Percentiles rank a stretch among this genome's conserved stretches.
These are phyloP conservation scores for Cordyceps tenuipes DNA, from an alignment of 2,329 filamentous ascomycete genomes.

Conservation along the genomic window DNA sequence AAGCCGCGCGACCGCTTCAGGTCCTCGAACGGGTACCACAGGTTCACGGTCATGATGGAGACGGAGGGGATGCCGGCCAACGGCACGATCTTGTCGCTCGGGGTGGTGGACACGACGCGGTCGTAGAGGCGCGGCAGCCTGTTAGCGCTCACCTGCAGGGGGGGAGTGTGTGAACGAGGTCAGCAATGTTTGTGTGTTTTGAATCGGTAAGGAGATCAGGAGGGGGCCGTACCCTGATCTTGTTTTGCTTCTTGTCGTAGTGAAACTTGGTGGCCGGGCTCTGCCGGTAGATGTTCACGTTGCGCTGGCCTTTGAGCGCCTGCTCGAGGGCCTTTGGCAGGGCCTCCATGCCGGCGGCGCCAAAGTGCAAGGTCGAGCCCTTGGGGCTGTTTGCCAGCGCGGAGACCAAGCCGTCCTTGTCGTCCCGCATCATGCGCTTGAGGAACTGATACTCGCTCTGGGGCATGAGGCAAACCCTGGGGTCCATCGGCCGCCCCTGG, in stretches of 20 bases:
- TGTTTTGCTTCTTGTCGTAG: constrained; percentile 27
- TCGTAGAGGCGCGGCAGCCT: constrained; percentile 30
- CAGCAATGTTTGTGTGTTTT: background rate
- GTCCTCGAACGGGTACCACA: constrained; percentile 64
- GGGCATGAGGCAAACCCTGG: constrained; percentile 31
- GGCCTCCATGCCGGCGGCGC: constrained; percentile 52
- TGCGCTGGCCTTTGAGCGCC: constrained; percentile 41
- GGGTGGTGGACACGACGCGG: constrained; percentile 59
- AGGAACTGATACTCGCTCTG: constrained; percentile 23
- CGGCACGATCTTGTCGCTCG: constrained; percentile 35
- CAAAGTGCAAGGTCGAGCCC: constrained; percentile 28
- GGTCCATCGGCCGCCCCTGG: constrained; percentile 19
- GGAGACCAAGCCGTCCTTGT: constrained; percentile 19
- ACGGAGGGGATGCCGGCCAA: constrained; percentile 51
- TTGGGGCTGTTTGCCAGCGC: constrained; percentile 24
- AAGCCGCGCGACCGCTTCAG: constrained; percentile 65
- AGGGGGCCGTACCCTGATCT: constrained; percentile 31
- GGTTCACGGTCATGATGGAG: constrained; percentile 85
- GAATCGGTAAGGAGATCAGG: too few species aligned
- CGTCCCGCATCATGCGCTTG: constrained; percentile 21
- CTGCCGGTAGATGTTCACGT: constrained; percentile 50
- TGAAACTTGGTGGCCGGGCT: constrained; percentile 40
- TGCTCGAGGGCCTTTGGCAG: constrained; percentile 47
- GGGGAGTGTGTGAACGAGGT: background rate
- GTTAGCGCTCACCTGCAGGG: background rate